Evolutionary conservation across 352 stramenopile species (phyloP), one percentile per base, ranked within the genome.

Genomic region (Phytopythium aichiense): DNA sequence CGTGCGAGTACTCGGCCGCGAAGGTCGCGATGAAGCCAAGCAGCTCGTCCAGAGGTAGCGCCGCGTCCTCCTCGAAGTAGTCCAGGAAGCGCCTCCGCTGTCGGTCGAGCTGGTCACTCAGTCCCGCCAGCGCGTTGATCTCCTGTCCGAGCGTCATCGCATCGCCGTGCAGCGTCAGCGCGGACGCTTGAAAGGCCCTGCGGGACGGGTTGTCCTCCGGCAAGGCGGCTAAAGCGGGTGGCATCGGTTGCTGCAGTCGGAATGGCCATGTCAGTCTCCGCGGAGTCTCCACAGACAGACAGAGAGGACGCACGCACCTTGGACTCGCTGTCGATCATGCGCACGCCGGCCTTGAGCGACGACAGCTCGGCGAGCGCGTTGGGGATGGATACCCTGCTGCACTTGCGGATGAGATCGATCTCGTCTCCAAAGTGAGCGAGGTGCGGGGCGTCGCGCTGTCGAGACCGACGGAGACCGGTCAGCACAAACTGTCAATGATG

Each of bases 31-130:
- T 85, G 58, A 81, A 74, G 2, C 71, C 70, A 15, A 92, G 66
- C 45, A 92, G 48, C 37, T 83, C 83, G 56, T 94, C 85, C 23
- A 94, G 62, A 42, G 86, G 77, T 28, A 88, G 61, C 0, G 68
- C 72, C 23, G 82, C 81, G 40, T 89, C 74, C 62, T 94, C 85
- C 62, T 91, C 83, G 37, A 94, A 89, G 46, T 91, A 91, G 42
- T 83, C 73, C 31, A 91, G 66, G 67, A 92, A 91, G 13, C 74
- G 59, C 45, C 73, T 69, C 77, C 76, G 84, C 83, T 92, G 69
- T 50, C 73, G 69, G 16, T 81, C 67, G 38, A 94, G 50, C 56
- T 79, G 65, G 30, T 85, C 69, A 11, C 88, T 66, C 4, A 85
- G 61, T 4, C 68, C 53, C 33, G 77, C 69, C 42, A 91, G 49